These are phyloP conservation scores for Pseudoscleropodium purum DNA, from an alignment of 225 moss, liverwort and hornwort species.

Conservation along the genomic window DNA sequence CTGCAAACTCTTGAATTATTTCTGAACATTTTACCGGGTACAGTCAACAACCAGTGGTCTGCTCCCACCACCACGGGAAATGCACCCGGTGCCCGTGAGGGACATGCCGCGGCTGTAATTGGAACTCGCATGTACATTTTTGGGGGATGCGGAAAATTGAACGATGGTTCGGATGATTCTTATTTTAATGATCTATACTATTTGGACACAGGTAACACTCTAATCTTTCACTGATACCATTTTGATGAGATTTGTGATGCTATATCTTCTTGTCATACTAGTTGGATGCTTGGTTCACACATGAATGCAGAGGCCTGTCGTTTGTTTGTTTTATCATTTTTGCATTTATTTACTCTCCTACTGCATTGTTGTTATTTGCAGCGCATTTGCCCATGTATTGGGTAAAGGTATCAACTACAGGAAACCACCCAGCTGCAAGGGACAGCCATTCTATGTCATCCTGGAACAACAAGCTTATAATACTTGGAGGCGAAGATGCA, in stretches of 20 bases:
- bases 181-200: slow-evolving; percentile 92
- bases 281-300: not conserved
- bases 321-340: not conserved
- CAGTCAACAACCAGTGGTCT: slow-evolving; percentile 76
- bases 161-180: slow-evolving; percentile 80
- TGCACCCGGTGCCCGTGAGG: slow-evolving; percentile 87
- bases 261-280: not conserved
- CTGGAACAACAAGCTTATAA: slow-evolving; percentile 74
- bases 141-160: slow-evolving; percentile 92
- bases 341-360: not conserved
- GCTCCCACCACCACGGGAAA: slow-evolving; percentile 59
- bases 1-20: not conserved
- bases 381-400: slow-evolving; percentile 45
- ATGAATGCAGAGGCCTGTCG: not conserved
- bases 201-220: slow-evolving; percentile 57
- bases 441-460: slow-evolving; percentile 98
- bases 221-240: not conserved
- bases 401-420: slow-evolving; percentile 65
- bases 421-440: slow-evolving; percentile 74
- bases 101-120: slow-evolving; percentile 87
- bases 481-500: slow-evolving; percentile 91
- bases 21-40: not conserved
- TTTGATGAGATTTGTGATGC: not conserved
- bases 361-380: not conserved
- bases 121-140: slow-evolving; percentile 74